Evolutionary conservation across 345 rosid genomes (phyloP), one percentile per base, ranked within the genome.

Genomic region (Turnera subulata): DNA sequence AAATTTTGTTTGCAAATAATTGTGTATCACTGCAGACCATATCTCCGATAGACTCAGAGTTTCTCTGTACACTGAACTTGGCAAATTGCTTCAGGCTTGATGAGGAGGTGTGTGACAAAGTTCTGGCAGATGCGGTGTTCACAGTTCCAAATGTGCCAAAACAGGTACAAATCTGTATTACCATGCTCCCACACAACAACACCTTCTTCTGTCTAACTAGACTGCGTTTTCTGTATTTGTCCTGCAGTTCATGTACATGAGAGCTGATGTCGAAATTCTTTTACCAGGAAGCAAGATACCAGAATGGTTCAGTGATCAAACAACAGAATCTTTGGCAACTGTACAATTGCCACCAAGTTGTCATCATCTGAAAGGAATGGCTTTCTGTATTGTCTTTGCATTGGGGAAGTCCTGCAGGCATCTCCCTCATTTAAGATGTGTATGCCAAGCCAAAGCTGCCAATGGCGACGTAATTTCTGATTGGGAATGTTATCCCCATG

Each of bases 231-330:
- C 0, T 12, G 39, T 35, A 5, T 11, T 10, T 48, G 29, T 22
- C 6, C 12, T 48, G 11, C 51, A 20, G 51, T 48, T 22, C 15
- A 11, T 21, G 10, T 0, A 20, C 25, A 48, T 48, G 15, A 2
- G 25, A 20, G 0, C 4, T 21, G 51, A 9, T 12, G 24, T 24
- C 11, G 1, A 7, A 4, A 49, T 50, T 33, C 21, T 39, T 19
- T 8, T 56, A 15, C 69, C 63, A 1, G 69, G 69, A 20, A 23
- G 57, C 29, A 33, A 56, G 23, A 29, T 65, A 49, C 62, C 69
- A 13, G 44, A 56, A 17, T 65, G 69, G 62, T 50, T 57, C 24
- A 42, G 32, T 15, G 1, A 50, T 15, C 44, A 33, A 29, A 43
- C 4, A 9, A 22, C 5, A 11, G 63, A 51, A 22, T 42, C 58